These are phyloP conservation scores for Arctium lappa DNA, from an alignment of 129 eudicot genomes.

Conservation along the genomic window DNA sequence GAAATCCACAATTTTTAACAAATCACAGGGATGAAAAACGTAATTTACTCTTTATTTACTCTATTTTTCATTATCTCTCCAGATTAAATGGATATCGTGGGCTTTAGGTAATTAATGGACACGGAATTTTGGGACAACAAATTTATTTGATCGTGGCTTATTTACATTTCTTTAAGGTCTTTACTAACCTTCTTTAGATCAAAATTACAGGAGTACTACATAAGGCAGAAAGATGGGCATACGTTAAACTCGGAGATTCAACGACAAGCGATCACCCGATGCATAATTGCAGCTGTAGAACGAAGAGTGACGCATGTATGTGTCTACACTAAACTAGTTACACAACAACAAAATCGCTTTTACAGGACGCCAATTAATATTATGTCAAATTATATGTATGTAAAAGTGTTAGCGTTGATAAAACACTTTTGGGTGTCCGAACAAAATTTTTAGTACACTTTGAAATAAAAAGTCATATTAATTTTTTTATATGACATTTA, in stretches of 20 bases:
- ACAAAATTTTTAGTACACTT: neutral
- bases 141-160: neutral
- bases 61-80: neutral
- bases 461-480: too few relatives aligned
- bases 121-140: neutral
- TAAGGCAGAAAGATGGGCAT: constrained; percentile 60
- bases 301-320: constrained; percentile 73
- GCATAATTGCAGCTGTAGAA: constrained; percentile 86
- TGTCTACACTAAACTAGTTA: neutral
- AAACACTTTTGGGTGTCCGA: neutral
- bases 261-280: constrained; percentile 48
- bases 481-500: neutral
- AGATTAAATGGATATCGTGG: neutral
- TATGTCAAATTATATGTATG: neutral
- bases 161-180: neutral
- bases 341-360: neutral
- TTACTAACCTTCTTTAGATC: neutral
- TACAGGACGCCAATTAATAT: neutral
- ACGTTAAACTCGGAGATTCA: constrained; percentile 44
- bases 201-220: constrained; percentile 70
- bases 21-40: too few relatives aligned
- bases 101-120: neutral
- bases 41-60: too few relatives aligned
- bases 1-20: too few relatives aligned
- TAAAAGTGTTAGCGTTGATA: neutral